phyloP scores from a whole-genome alignment of 2,329 filamentous ascomycete species.

The Fusarium foetens region DNA sequence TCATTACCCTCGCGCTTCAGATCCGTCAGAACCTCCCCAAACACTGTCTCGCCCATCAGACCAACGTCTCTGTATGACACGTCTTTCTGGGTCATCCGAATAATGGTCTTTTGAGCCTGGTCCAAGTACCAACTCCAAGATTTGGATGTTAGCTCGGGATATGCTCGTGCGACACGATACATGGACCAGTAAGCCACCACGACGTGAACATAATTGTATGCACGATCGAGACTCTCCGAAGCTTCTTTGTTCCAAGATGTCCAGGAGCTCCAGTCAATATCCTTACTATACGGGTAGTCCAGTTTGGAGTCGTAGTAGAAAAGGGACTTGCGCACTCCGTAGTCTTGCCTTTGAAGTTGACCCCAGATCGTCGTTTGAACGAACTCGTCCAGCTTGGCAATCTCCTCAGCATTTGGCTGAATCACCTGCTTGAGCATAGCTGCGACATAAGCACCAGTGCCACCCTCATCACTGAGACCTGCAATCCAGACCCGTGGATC shows the following conservation, averaged over 20 bases:
- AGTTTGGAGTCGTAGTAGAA: conserved; percentile 66
- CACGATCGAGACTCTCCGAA: conserved; percentile 59
- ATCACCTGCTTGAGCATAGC: conserved; percentile 64
- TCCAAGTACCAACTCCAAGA: conserved; percentile 66
- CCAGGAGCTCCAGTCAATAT: conserved; percentile 61
- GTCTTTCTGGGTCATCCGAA: conserved; percentile 52
- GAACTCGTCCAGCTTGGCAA: conserved; percentile 65
- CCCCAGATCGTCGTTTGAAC: conserved; percentile 62
- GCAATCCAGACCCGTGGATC: conserved; percentile 66
- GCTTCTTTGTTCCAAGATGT: conserved; percentile 60
- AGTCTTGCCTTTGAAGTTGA: conserved; percentile 58
- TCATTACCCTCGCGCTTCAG: conserved; percentile 59
- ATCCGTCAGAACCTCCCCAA: conserved; percentile 62
- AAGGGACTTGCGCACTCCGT: conserved; percentile 63
- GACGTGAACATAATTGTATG: conserved; percentile 70
- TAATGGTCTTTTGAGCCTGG: conserved; percentile 63
- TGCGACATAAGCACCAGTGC: conserved; percentile 65
- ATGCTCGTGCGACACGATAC: conserved; percentile 63
- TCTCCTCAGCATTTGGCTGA: conserved; percentile 60
- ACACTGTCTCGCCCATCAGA: conserved; percentile 69
- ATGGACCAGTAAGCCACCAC: conserved; percentile 66
- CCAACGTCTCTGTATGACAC: conserved; percentile 59
- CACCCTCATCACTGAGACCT: conserved; percentile 69
- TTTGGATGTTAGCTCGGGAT: conserved; percentile 55
- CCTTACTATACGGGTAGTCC: conserved; percentile 56